phyloP scores from a whole-genome alignment of 208 protist genomes.

The Endotrypanum monterogeii region DNA sequence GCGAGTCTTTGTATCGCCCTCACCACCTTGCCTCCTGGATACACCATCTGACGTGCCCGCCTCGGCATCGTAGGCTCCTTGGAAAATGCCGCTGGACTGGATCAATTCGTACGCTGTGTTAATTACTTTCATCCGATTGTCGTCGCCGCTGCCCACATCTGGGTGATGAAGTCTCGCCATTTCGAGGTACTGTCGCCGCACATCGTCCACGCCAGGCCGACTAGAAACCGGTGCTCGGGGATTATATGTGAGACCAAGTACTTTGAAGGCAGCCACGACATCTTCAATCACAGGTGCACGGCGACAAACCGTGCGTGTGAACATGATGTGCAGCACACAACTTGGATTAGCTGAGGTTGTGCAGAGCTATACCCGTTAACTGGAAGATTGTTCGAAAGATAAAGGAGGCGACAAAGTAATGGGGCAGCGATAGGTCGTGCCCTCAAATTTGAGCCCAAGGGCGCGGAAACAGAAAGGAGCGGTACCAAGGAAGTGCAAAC shows the following conservation, averaged over 20 bases:
- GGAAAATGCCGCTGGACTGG: constrained; percentile 66
- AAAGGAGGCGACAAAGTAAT: neutral
- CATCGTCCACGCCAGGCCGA: constrained; percentile 43
- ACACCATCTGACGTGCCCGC: neutral
- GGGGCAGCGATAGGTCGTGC: too few relatives aligned
- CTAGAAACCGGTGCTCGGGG: constrained; percentile 23
- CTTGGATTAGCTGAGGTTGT: neutral
- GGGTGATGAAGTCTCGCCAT: constrained; percentile 89
- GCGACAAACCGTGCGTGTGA: constrained; percentile 12
- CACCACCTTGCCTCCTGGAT: neutral
- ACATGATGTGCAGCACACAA: neutral
- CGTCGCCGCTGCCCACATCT: constrained; percentile 84
- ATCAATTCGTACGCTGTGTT: constrained; percentile 91
- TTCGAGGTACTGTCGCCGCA: constrained; percentile 82
- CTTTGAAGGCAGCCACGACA: constrained; percentile 69
- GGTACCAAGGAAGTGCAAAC: neutral
- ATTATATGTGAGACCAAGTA: constrained; percentile 64
- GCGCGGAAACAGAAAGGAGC: neutral
- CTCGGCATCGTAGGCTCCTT: constrained; percentile 5
- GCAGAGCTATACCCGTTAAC: neutral
- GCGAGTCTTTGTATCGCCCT: constrained; percentile 11
- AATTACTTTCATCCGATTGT: constrained; percentile 85
- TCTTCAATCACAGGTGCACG: constrained; percentile 42
- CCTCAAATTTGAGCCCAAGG: neutral
- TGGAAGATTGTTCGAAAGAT: neutral